Evolutionary conservation across 148 eudicot species (phyloP).

Genomic region (Selenicereus undatus): DNA sequence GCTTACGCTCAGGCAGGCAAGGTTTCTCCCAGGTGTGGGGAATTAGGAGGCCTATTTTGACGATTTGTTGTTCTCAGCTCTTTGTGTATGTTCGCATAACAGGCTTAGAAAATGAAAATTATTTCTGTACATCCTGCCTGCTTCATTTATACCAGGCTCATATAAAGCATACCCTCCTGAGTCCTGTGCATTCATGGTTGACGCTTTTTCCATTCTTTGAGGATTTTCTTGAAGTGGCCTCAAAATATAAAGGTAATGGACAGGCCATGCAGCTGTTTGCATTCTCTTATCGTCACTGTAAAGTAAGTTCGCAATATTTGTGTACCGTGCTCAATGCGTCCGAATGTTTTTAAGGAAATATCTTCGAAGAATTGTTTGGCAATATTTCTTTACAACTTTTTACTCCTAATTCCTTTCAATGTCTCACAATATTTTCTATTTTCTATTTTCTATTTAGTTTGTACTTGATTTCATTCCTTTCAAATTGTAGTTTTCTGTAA

Average conservation of each 20-base stretch:
- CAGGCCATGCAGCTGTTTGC: neutral
- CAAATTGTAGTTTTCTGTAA: too few species aligned
- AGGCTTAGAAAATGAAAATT: neutral
- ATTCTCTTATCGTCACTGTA: neutral
- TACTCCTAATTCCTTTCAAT: too few species aligned
- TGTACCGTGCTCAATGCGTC: too few species aligned
- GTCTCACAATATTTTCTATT: too few species aligned
- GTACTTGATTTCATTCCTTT: too few species aligned
- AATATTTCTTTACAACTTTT: too few species aligned
- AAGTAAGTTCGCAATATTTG: too few species aligned
- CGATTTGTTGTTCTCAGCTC: neutral
- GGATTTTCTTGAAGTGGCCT: neutral
- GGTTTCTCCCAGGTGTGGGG: neutral
- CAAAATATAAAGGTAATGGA: neutral
- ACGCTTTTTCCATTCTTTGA: neutral
- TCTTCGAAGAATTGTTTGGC: too few species aligned
- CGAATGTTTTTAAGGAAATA: too few species aligned
- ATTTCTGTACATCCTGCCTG: slow-evolving; percentile 14
- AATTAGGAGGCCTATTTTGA: neutral
- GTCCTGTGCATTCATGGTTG: neutral
- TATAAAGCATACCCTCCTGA: neutral
- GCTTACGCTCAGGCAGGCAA: neutral
- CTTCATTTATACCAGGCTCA: neutral
- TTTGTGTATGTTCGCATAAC: neutral
- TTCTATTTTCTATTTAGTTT: too few species aligned